Evolutionary conservation across 495 filamentous ascomycete species (phyloP).

Genomic region (Massariosphaeria phaeospora): DNA sequence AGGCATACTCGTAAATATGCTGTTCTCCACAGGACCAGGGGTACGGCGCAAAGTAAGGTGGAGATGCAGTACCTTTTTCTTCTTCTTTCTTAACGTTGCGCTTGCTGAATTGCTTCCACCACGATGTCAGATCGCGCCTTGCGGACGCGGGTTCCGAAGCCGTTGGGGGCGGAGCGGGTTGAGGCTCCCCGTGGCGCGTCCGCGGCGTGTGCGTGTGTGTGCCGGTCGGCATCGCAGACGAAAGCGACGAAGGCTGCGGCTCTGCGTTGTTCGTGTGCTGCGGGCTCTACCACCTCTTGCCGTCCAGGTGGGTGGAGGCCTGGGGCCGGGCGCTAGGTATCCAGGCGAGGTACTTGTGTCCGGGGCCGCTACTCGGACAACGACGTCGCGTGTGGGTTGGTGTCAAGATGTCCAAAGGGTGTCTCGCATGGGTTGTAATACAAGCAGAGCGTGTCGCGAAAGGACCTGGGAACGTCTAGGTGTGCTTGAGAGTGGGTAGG

Average conservation of each 20-base stretch:
- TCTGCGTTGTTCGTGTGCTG: constrained; percentile 5
- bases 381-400: no score
- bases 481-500: constrained; percentile 13
- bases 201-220: constrained; percentile 20
- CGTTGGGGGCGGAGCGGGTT: constrained; percentile 29
- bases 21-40: no score
- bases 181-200: constrained; percentile 28
- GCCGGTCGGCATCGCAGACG: constrained; percentile 29
- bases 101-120: constrained; percentile 84
- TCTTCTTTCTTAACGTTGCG: constrained; percentile 66
- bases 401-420: no score
- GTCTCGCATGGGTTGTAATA: no score
- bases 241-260: constrained; percentile 5
- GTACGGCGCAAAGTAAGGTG: constrained; percentile 2
- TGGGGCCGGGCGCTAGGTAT: no score
- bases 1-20: no score
- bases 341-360: no score
- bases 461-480: constrained; percentile 2
- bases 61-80: constrained; percentile 56
- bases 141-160: constrained; percentile 50
- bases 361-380: no score
- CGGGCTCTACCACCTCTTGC: no score
- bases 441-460: constrained; percentile 2
- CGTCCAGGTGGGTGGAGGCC: no score
- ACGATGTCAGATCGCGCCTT: constrained; percentile 76